Base-by-base conservation (phyloP, 1,139 yeast genomes). In the Meyerozyma athensensis region DNA sequence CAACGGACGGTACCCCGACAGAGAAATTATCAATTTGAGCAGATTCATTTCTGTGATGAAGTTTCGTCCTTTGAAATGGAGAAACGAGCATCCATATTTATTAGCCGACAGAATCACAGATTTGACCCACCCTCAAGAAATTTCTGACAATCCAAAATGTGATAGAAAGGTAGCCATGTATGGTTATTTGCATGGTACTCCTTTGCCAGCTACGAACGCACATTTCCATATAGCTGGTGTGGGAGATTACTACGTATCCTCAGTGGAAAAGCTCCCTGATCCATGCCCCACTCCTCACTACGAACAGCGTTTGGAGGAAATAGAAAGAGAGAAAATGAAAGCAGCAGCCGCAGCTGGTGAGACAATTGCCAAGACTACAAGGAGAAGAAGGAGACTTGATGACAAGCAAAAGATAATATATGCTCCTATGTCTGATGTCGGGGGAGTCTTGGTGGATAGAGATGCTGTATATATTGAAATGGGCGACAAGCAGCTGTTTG, bases 391-490 rank as follows among this genome's bases (percentile, higher is more conserved):
- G 58, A 77, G 97, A 55, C 76, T 94, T 40, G 97, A 92, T 50
- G 98, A 94, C 56, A 86, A 84, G 50, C 95, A 86, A 57, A 92
- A 90, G 60, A 80, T 89, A 48, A 89, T 94, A 2, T 94, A 94
- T 58, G 99, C 98, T 0, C 99, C 99, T 38, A 92, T 94, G 98
- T 86, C 97, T 36, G 97, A 94, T 61, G 97, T 92, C 19, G 97
- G 97, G 39, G 99, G 99, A 55, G 95, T 94, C 24, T 70, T 92
- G 45, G 89, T 94, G 44, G 99, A 94, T 63, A 90, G 84, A 56
- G 98, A 94, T 67, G 97, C 98, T 4, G 98, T 94, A 2, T 86
- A 90, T 53, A 87, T 94, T 45, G 97, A 94, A 55, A 82, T 90
- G 35, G 97, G 96, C 3, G 65, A 68, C 63, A 58, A 45, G 33